Evolutionary conservation across 176 grass and related monocot species (phyloP), one percentile per base, ranked within the genome.

Genomic region (Phoenix roebelenii): DNA sequence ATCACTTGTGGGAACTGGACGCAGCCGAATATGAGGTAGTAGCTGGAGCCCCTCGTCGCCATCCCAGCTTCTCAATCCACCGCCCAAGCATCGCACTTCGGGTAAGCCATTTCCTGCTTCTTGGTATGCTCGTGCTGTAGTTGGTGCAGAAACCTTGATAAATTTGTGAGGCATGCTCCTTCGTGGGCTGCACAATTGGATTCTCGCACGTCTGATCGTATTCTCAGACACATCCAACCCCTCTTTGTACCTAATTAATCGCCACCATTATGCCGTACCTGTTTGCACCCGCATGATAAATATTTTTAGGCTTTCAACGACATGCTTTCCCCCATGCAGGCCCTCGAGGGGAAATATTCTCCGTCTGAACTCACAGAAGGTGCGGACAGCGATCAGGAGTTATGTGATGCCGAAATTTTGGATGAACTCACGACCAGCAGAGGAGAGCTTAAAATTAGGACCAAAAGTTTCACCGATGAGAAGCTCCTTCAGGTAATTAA

Each of bases 21-120:
- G 92, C 92, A 61, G 83, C 92, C 19, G 92, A 87, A 76, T 97
- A 97, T 3, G 92, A 97, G 80, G 92, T 88, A 32, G 75, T 97
- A 28, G 75, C 83, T 4, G 80, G 87, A 16, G 55, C 80, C 22
- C 67, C n/a, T 28, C 77, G 18, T 18, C 65, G 50, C 63, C 51
- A 65, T 49, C 53, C 16, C 0, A 85, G 76, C 54, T 29, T 74
- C 24, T 51, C 49, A 49, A 10, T 35, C 9, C 32, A 9, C 32
- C 32, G 1, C 9, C 32, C 5, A 1, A 35, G 32, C 32, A 2
- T 35, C 32, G 9, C 32, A 10, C 49, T 70, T 53, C 25, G 3
- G 72, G 86, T 89, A 79, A 15, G 69, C 32, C 32, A 35, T 35
- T 35, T 7, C 32, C 5, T 35, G 3, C 26, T 28, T 28, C 26